These are phyloP conservation scores for Trichophyton benhamiae DNA, from an alignment of 2,329 filamentous ascomycete species.

Conservation along the genomic window DNA sequence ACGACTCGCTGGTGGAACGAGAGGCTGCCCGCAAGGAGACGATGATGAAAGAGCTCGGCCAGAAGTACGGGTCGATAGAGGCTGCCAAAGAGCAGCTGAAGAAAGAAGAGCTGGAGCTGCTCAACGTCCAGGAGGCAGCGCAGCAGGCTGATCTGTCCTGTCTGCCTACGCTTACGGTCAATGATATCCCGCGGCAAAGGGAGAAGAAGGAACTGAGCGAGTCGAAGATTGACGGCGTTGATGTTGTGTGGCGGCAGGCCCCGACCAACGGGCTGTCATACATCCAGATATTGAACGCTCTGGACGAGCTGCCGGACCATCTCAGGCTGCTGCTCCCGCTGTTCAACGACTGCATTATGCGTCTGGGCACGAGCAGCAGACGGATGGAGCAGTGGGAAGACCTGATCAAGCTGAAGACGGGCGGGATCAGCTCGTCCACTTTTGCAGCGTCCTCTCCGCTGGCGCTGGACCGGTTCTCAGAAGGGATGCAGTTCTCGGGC, in stretches of 20 bases:
- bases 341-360: conserved; percentile 86
- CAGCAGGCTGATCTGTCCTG: conserved; percentile 76
- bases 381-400: conserved; percentile 94
- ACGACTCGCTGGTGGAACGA: conserved; percentile 59
- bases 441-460: conserved; percentile 68
- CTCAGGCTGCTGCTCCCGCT: conserved; percentile 73
- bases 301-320: conserved; percentile 71
- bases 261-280: conserved; percentile 94
- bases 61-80: conserved; percentile 56
- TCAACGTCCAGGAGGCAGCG: conserved; percentile 72
- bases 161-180: conserved; percentile 74
- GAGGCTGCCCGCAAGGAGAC: conserved; percentile 61
- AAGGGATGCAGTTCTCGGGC: conserved; percentile 74
- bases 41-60: conserved; percentile 60
- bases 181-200: conserved; percentile 72
- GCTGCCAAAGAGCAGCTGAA: conserved; percentile 61
- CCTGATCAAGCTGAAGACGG: conserved; percentile 89
- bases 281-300: conserved; percentile 73
- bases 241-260: conserved; percentile 80
- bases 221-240: conserved; percentile 47
- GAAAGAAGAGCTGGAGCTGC: conserved; percentile 63
- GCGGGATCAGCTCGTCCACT: conserved; percentile 74
- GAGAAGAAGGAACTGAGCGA: conserved; percentile 57
- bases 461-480: conserved; percentile 56
- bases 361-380: conserved; percentile 75